A percentile compares a stretch with the other conserved stretches of the same genome.
phyloP scores from a whole-genome alignment of 2,329 filamentous ascomycete species.

The Trichoderma oligosporum region DNA sequence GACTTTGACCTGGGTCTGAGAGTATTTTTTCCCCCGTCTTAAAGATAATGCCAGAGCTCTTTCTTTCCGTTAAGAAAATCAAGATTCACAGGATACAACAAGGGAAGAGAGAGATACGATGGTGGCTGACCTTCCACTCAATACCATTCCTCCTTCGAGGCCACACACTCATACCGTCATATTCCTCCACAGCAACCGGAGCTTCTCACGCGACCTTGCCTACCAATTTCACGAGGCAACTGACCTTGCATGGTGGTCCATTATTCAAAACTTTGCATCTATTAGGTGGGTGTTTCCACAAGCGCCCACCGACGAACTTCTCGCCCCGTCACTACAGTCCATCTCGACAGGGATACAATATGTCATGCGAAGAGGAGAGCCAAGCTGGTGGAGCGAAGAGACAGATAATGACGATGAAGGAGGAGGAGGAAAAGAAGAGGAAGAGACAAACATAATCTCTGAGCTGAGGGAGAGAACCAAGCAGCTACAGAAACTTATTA shows the following conservation, averaged over 20 bases:
- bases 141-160: constrained; percentile 12
- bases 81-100: not conserved
- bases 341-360: constrained; percentile 12
- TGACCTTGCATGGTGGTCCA: constrained; percentile 9
- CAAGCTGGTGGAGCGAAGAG: not conserved
- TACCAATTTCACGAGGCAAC: constrained; percentile 7
- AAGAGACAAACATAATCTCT: not conserved
- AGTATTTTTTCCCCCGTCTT: no score
- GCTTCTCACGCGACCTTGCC: not conserved
- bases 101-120: not conserved
- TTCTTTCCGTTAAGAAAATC: no score
- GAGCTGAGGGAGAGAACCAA: not conserved
- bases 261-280: constrained; percentile 15
- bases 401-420: not conserved
- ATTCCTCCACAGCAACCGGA: constrained; percentile 5
- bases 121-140: constrained; percentile 10
- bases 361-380: not conserved
- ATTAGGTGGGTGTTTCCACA: constrained; percentile 16
- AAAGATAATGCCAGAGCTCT: no score
- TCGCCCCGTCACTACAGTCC: not conserved
- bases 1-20: no score
- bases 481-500: not conserved
- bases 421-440: not conserved
- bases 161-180: constrained; percentile 16
- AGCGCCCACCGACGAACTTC: constrained; percentile 9